Base-by-base conservation (phyloP, 805 yeast genomes). In the Ogataea corticis region DNA sequence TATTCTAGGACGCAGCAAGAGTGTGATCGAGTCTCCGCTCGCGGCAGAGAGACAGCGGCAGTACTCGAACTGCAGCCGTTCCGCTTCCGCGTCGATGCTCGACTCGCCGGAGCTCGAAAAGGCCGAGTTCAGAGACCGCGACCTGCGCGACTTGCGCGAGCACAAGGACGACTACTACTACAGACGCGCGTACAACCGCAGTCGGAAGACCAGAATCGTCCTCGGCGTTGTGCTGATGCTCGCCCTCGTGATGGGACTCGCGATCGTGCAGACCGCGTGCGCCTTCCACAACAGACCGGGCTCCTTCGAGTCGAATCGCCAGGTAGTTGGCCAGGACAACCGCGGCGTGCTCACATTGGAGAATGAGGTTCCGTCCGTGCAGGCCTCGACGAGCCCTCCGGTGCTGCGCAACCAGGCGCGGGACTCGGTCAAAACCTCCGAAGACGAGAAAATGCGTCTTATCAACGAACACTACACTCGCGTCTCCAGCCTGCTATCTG, bases 41-140 rank as follows among this genome's bases (percentile, higher is more conserved):
- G 52, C 52, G 9, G 23, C 49, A 6, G 52, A 48, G 33, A 44
- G 52, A 42, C 52, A 48, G 39, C 48, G 52, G 12, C 52, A 48
- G 15, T 48, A 48, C 42, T 39, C 34, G 17, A 38, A 39, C 27
- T 41, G 36, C 34, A 36, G 21, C 21, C 21, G 45, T 5, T 27
- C 38, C n/a, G n/a, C n/a, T n/a, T n/a, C n/a, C n/a, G n/a, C n/a
- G n/a, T n/a, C n/a, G n/a, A n/a, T n/a, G n/a, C 30, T 37, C 7
- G 44, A 27, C 17, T 48, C 47, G 2, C 51, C 51, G 3, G 46
- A 42, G 15, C 48, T 42, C 29, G 48, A 44, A 19, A 48, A 48
- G 16, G 45, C 34, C 11, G 46, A 42, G 23, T 28, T 29, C 27
- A 16, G 17, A 29, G 29, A 32, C 34, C 11, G 16, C 14, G 33